These are phyloP conservation scores for Chalaropsis thielavioides DNA, from an alignment of 2,329 filamentous ascomycete genomes.

Conservation along the genomic window DNA sequence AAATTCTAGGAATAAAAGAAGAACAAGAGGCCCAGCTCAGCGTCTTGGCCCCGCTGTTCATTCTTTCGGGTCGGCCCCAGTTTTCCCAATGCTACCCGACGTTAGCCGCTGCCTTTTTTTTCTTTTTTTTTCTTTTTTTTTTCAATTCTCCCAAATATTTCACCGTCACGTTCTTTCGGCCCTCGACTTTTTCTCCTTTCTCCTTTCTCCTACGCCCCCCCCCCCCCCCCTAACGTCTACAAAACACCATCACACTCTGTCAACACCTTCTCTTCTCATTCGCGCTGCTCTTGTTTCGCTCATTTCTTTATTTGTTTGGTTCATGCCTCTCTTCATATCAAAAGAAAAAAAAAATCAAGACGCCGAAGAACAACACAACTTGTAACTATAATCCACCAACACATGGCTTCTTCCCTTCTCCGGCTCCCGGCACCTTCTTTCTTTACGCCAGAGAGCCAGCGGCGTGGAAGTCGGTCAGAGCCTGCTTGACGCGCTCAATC, in stretches of 20 bases:
- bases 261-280: not conserved
- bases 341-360: conserved; percentile 3
- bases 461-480: conserved; percentile 84
- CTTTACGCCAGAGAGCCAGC: conserved; percentile 21
- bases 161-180: too few species aligned
- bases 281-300: not conserved
- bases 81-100: not conserved
- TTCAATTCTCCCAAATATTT: too few species aligned
- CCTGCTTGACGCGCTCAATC: conserved; percentile 63
- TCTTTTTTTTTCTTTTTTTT: not conserved
- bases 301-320: not conserved
- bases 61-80: not conserved
- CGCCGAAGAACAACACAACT: not conserved
- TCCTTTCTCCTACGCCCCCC: not conserved
- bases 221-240: not conserved
- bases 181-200: not conserved
- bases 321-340: not conserved
- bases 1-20: too few species aligned
- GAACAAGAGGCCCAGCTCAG: not conserved
- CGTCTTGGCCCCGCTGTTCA: not conserved
- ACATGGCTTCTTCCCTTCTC: not conserved
- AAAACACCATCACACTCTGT: too few species aligned
- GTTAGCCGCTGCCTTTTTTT: not conserved
- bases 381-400: not conserved
- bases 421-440: not conserved